Conservation (phyloP, 2,329 filamentous ascomycete species). For the Alternaria novae-zelandiae region DNA sequence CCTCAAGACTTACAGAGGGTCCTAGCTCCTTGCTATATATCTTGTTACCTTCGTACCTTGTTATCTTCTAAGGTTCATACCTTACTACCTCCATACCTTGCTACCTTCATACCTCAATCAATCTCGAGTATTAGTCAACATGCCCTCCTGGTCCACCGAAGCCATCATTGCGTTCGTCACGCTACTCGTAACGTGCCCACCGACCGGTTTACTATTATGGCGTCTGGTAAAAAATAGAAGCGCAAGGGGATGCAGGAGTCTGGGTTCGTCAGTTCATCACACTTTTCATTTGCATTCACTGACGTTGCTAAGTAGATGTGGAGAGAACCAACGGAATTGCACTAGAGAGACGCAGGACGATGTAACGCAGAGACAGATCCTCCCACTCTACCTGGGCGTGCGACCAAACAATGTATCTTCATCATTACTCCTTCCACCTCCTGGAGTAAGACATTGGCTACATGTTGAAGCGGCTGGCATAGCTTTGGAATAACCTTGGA, state of each 20-base stretch:
- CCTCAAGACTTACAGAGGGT: no score
- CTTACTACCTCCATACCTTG: neutral
- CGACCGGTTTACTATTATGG: neutral
- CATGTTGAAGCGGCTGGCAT: neutral
- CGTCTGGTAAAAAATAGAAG: neutral
- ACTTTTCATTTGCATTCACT: neutral
- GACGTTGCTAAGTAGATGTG: neutral
- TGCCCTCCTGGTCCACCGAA: neutral
- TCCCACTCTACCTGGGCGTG: no score
- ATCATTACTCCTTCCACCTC: no score
- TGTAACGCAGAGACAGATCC: neutral
- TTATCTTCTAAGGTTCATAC: neutral
- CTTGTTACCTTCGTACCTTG: no score
- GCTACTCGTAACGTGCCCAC: neutral
- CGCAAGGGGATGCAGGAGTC: neutral
- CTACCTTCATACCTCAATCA: neutral
- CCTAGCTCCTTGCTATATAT: no score
- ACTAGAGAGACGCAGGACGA: neutral
- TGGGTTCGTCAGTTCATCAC: neutral
- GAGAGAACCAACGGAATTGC: neutral
- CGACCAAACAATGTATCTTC: no score
- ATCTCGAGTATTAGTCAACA: neutral
- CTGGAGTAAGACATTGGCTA: neutral
- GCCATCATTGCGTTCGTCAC: neutral
- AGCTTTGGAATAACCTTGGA: neutral